Conservation (phyloP, 345 rosid species). For the Syzygium oleosum region DNA sequence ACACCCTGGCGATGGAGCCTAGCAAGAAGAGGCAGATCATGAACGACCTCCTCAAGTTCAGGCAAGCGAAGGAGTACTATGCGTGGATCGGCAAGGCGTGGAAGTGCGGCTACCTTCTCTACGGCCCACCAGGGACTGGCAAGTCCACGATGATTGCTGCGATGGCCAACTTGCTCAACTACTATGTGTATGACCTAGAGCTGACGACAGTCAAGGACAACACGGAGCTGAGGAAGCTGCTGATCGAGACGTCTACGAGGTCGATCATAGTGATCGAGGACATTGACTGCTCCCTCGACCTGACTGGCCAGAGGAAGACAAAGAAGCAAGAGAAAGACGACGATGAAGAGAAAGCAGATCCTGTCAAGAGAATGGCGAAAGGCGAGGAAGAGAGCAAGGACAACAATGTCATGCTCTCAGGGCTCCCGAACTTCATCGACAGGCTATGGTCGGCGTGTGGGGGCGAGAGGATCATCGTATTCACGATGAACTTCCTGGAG, state of each 20-base stretch:
- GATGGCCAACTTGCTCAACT: conserved; percentile 26
- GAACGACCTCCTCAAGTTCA: conserved; percentile 18
- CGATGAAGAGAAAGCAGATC: not conserved
- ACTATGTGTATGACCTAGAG: conserved; percentile 29
- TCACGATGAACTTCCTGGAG: conserved; percentile 26
- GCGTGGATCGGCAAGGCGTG: conserved; percentile 28
- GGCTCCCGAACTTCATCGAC: conserved; percentile 29
- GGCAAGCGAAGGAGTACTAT: conserved; percentile 16
- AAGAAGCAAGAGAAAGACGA: conserved; percentile 8
- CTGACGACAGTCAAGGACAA: conserved; percentile 28
- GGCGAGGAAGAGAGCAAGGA: conserved; percentile 1
- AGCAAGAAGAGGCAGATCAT: conserved; percentile 19
- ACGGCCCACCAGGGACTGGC: conserved; percentile 37
- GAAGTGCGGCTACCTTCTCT: conserved; percentile 36
- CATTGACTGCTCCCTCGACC: conserved; percentile 33
- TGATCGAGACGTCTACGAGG: conserved; percentile 23
- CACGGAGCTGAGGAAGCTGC: conserved; percentile 21
- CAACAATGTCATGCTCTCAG: conserved; percentile 25
- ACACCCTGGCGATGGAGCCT: conserved; percentile 23
- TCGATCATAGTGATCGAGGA: conserved; percentile 31
- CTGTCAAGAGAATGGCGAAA: not conserved
- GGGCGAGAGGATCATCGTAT: conserved; percentile 20
- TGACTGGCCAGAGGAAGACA: conserved; percentile 22
- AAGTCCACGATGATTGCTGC: conserved; percentile 28
- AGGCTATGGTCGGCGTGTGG: conserved; percentile 35